These are phyloP conservation scores for Botryotinia globosa DNA, from an alignment of 2,329 filamentous ascomycete species.

Conservation along the genomic window DNA sequence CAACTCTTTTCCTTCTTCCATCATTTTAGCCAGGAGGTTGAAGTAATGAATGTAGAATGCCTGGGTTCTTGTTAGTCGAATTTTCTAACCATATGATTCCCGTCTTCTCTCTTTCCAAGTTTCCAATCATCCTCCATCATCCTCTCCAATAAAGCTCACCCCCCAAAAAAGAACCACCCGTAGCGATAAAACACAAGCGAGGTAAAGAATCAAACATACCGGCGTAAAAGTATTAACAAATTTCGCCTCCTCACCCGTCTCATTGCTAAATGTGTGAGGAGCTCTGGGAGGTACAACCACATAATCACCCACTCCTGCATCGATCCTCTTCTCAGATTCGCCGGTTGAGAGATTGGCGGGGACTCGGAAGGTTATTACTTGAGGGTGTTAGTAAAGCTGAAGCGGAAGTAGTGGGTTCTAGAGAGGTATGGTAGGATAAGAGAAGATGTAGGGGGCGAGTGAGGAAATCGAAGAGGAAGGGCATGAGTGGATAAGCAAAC, in stretches of 20 bases:
- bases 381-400: neutral
- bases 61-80: neutral
- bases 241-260: conserved; percentile 7
- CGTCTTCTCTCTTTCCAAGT: neutral
- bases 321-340: neutral
- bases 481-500: neutral
- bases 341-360: neutral
- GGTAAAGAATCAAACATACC: neutral
- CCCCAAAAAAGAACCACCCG: neutral
- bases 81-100: rapidly evolving
- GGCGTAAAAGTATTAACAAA: conserved; percentile 17
- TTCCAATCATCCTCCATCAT: neutral
- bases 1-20: conserved; percentile 16
- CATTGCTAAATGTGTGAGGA: conserved; percentile 19
- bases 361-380: neutral
- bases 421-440: neutral
- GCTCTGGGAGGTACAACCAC: conserved; percentile 13
- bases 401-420: neutral
- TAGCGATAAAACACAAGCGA: neutral
- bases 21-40: conserved; percentile 5
- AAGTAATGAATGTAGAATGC: conserved; percentile 21
- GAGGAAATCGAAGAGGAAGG: neutral
- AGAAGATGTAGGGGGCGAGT: neutral
- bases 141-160: neutral
- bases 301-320: conserved; percentile 17